Conservation (phyloP, 2,329 filamentous ascomycete species). For the Basipetospora chlamydospora region DNA sequence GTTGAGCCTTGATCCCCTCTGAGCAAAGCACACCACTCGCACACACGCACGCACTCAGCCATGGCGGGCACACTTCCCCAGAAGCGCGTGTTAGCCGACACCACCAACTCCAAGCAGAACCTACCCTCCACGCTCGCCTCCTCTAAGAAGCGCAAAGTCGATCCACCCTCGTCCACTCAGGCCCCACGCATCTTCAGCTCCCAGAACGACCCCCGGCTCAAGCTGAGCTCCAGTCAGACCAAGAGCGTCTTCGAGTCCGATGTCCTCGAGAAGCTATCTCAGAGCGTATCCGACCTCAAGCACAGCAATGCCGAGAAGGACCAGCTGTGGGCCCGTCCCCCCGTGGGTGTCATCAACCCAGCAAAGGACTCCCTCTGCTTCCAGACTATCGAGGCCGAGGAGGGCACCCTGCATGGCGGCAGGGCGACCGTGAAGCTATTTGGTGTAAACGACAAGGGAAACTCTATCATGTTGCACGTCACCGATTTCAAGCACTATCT, state of each 20-base stretch:
- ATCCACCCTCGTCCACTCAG: slow-evolving; percentile 41
- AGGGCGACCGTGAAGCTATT: slow-evolving; percentile 76
- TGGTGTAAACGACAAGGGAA: slow-evolving; percentile 68
- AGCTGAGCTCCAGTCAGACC: slow-evolving; percentile 57
- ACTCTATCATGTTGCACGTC: slow-evolving; percentile 90
- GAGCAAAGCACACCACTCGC: too few relatives aligned
- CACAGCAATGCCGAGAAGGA: slow-evolving; percentile 82
- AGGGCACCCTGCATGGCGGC: slow-evolving; percentile 67
- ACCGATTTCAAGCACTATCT: slow-evolving; percentile 94
- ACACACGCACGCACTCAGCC: too few relatives aligned
- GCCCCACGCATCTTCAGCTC: slow-evolving; percentile 44
- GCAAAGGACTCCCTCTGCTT: slow-evolving; percentile 62
- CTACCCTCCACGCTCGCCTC: slow-evolving; percentile 39
- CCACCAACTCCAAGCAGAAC: slow-evolving; percentile 49
- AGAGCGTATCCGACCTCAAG: slow-evolving; percentile 78
- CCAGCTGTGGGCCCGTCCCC: slow-evolving; percentile 69
- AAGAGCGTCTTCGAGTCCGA: slow-evolving; percentile 92
- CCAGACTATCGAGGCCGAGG: slow-evolving; percentile 90
- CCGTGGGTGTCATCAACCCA: slow-evolving; percentile 36
- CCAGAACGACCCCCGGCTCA: slow-evolving; percentile 45
- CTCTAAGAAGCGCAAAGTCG: slow-evolving; percentile 74
- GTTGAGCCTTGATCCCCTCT: too few relatives aligned
- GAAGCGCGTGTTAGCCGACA: slow-evolving; percentile 59
- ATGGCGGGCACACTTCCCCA: slow-evolving; percentile 45
- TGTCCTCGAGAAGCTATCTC: slow-evolving; percentile 87